Conservation (phyloP, 2,329 filamentous ascomycete species). For the Nannizzia gypsea region DNA sequence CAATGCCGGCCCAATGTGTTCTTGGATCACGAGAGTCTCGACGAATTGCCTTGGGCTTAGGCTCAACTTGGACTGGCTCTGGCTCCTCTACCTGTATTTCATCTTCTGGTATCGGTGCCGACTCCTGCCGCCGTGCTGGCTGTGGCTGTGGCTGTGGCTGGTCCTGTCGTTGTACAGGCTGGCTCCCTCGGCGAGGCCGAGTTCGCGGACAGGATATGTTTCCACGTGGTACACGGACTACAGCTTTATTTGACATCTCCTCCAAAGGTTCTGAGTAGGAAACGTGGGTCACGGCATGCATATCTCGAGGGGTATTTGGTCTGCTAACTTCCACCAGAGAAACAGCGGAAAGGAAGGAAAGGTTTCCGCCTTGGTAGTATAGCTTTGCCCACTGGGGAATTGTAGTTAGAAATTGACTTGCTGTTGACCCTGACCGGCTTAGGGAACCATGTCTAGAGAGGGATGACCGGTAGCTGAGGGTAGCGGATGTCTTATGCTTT, state of each 20-base stretch:
- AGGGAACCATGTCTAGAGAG: slow-evolving; percentile 29
- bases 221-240: slow-evolving; percentile 20
- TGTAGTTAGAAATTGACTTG: slow-evolving; percentile 33
- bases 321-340: slow-evolving; percentile 26
- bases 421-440: slow-evolving; percentile 32
- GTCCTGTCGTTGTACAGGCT: not conserved
- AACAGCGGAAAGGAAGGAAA: slow-evolving; percentile 38
- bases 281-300: slow-evolving; percentile 23
- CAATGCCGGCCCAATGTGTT: slow-evolving; percentile 29
- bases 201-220: slow-evolving; percentile 23
- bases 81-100: not conserved
- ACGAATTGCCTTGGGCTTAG: not conserved
- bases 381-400: slow-evolving; percentile 44
- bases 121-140: not conserved
- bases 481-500: slow-evolving; percentile 22
- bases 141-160: not conserved
- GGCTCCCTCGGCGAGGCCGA: slow-evolving; percentile 17
- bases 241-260: slow-evolving; percentile 17
- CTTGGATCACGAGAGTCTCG: slow-evolving; percentile 25
- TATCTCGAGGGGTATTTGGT: slow-evolving; percentile 34
- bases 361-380: slow-evolving; percentile 58
- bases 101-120: not conserved
- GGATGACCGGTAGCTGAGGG: slow-evolving; percentile 34
- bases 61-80: slow-evolving; percentile 11
- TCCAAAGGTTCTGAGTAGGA: slow-evolving; percentile 21